These are phyloP conservation scores for Candolleomyces aberdarensis DNA, from an alignment of 768 basidiomycete genomes.

Conservation along the genomic window DNA sequence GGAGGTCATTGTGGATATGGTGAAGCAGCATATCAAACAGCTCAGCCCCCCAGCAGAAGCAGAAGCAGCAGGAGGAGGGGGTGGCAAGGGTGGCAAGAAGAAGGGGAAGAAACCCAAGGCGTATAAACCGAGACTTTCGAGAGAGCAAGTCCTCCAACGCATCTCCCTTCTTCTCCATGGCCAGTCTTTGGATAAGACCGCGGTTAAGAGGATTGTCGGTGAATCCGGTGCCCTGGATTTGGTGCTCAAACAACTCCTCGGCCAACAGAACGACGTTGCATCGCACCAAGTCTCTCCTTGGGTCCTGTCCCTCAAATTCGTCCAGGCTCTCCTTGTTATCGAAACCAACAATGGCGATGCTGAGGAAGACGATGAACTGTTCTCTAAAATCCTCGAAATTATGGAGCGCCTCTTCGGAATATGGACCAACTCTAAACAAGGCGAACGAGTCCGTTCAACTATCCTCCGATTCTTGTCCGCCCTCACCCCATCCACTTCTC, in stretches of 20 bases:
- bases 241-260: neutral
- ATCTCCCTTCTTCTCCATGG: neutral
- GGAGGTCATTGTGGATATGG: constrained; percentile 3
- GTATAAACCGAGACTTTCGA: neutral
- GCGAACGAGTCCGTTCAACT: neutral
- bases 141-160: neutral
- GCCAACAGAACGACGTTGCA: neutral
- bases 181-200: neutral
- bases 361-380: no score
- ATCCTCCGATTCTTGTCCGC: neutral
- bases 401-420: no score
- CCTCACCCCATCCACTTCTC: neutral
- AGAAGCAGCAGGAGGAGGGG: neutral
- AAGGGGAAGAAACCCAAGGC: constrained; percentile 8
- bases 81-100: constrained; percentile 16
- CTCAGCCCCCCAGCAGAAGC: constrained; percentile 3
- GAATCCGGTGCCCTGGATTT: neutral
- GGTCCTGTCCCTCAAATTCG: no score
- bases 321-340: no score
- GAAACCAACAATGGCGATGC: no score
- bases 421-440: no score
- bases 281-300: no score
- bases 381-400: no score
- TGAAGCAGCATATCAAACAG: constrained; percentile 9
- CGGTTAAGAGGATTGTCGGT: neutral